Evolutionary conservation across 73 alveolate genomes (phyloP), one percentile per base, ranked within the genome.

Genomic region (Tetrahymena thermophila): DNA sequence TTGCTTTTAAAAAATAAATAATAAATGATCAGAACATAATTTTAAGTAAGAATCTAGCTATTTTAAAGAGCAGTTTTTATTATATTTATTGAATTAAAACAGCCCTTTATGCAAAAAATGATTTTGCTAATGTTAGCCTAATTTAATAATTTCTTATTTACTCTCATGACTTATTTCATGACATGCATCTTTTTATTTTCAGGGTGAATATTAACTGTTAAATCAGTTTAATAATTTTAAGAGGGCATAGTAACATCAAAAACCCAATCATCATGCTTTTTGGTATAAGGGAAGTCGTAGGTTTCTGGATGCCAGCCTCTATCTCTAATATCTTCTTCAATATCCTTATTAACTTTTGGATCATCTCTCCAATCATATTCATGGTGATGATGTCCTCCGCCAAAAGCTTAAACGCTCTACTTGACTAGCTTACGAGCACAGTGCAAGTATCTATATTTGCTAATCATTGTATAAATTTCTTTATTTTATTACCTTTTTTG

Each of bases 321-420:
- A 95, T 95, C 94, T 93, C 94, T 95, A 38, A 85, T 95, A 25
- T 71, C 85, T 50, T 35, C 83, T 19, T 37, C 94, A 23, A 71
- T 43, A 44, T 95, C 97, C 19, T 93, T 93, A 85, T 95, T 95
- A 71, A 84, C 93, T 44, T 89, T 85, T 17, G 97, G 97, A 43
- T 95, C 97, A 89, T 95, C 97, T 57, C 97, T 95, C 97, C 97
- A 95, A 89, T 95, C 97, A 89, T 95, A 95, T 34, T 71, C 35
- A 71, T 71, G 89, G 89, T 71, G 89, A 71, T 71, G 89, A 31
- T 71, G 89, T 28, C 89, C 89, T 11, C 89, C 89, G 4, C 89
- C 89, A 34, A 71, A 71, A 31, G 89, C 35, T 71, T 71, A 71
- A 71, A 71, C 89, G 89, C 89, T 71, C 17, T 17, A 71, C 89